Evolutionary conservation across 371 early-diverging fungal genomes (phyloP), one percentile per base, ranked within the genome.

Genomic region (Nematocida sp.): DNA sequence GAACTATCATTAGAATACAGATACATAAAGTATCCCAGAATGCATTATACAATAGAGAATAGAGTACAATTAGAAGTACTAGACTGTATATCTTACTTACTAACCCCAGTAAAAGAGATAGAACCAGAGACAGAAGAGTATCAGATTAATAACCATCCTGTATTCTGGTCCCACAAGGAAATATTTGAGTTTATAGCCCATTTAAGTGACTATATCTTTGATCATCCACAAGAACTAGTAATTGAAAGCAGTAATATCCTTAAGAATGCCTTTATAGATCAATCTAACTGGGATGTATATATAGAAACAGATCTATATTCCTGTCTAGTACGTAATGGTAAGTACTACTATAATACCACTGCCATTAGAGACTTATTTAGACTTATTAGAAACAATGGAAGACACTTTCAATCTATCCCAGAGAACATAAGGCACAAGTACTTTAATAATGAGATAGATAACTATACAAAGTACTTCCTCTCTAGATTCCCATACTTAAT

Each of bases 371-470:
- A 60, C 45, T 52, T 80, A n/a, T 34, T 75, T 27, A 53, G 80
- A 52, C 57, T 67, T 1, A 76, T 80, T 48, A 31, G 80, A 52
- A 80, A 80, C 49, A 78, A 76, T 35, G 80, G 80, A 37, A 65
- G 80, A 67, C 80, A 80, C 76, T 80, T 76, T 51, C 75, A 75
- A 38, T 66, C 67, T 17, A 66, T 66, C 25, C 67, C 67, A 15
- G 60, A 64, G 1, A 7, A 11, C 3, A 60, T 57, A 15, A 19
- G 40, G 37, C n/a, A n/a, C n/a, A 37, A 27, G 23, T 47, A 38
- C 57, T 57, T 66, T 32, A 19, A 57, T 3, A 41, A 38, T 2
- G 9, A 27, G 9, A 5, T 66, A 4, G 9, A 32, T 13, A n/a
- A 15, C 5, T 66, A 61, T 32, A 9, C 46, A 11, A n/a, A 23